Evolutionary conservation across 257 asterid species (phyloP).

Genomic region (Agastache rugosa): DNA sequence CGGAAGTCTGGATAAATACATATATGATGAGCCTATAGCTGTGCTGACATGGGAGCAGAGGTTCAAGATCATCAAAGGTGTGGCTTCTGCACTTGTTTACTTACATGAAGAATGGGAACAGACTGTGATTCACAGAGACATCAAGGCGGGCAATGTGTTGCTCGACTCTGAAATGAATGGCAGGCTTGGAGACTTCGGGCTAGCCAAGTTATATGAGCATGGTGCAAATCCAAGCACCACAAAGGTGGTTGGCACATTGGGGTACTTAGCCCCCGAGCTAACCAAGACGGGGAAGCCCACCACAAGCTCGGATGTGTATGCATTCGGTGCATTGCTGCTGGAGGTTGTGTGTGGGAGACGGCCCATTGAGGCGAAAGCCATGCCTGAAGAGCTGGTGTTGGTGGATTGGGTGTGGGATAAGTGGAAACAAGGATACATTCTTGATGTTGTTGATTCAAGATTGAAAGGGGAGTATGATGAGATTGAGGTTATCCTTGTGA

Average conservation of each 20-base stretch:
- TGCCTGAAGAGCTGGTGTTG: conserved; percentile 70
- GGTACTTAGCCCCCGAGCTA: conserved; percentile 80
- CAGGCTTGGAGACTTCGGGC: conserved; percentile 78
- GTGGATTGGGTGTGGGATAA: conserved; percentile 86
- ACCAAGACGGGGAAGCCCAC: conserved; percentile 77
- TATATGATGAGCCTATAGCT: conserved; percentile 49
- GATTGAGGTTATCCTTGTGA: conserved; percentile 54
- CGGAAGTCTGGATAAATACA: conserved; percentile 75
- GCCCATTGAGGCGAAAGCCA: conserved; percentile 70
- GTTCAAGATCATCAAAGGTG: conserved; percentile 64
- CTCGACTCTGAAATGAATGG: conserved; percentile 67
- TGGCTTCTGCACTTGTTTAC: conserved; percentile 66
- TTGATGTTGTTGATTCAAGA: conserved; percentile 62
- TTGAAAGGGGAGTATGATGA: conserved; percentile 52
- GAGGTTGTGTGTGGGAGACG: conserved; percentile 81
- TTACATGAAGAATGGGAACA: conserved; percentile 84
- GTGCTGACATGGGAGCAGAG: conserved; percentile 71
- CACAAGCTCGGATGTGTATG: conserved; percentile 68
- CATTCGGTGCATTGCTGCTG: conserved; percentile 72
- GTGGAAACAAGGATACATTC: conserved; percentile 56
- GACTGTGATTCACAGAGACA: conserved; percentile 75
- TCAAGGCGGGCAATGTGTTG: conserved; percentile 74
- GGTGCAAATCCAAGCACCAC: conserved; percentile 66
- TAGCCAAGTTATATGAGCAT: conserved; percentile 70
- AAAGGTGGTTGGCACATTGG: conserved; percentile 74